Percentiles rank a stretch among this genome's conserved stretches.
These are phyloP conservation scores for Huntiella savannae DNA, from an alignment of 2,329 filamentous ascomycete genomes.

Conservation along the genomic window DNA sequence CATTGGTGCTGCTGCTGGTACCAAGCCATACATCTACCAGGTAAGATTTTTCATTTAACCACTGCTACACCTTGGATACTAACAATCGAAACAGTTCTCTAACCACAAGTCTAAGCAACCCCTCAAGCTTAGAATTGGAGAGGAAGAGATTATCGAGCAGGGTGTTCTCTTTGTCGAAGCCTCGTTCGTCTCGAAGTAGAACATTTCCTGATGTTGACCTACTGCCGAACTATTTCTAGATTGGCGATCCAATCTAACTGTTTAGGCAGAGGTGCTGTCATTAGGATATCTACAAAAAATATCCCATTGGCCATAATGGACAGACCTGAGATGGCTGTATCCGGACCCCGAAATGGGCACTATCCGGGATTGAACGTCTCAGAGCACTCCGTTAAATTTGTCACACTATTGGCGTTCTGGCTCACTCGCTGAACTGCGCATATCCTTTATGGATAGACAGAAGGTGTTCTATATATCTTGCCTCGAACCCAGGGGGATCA, in stretches of 20 bases:
- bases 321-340: neutral
- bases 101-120: conserved; percentile 43
- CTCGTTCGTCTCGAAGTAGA: conserved; percentile 67
- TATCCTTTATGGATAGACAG: no score
- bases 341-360: no score
- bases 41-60: conserved; percentile 22
- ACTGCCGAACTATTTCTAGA: neutral
- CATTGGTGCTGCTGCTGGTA: conserved; percentile 71
- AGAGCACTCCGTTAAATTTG: no score
- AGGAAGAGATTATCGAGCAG: conserved; percentile 57
- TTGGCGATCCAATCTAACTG: neutral
- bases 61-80: conserved; percentile 11
- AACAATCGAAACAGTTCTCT: conserved; percentile 38
- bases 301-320: neutral
- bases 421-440: no score
- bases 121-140: conserved; percentile 71
- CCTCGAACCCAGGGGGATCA: no score
- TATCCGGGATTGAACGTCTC: no score
- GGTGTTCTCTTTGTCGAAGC: conserved; percentile 73
- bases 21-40: conserved; percentile 96
- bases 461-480: no score
- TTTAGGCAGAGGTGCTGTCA: neutral
- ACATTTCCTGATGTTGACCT: neutral
- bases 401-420: no score
- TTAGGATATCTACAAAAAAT: neutral